Evolutionary conservation across 148 eudicot genomes (phyloP), one percentile per base, ranked within the genome.

Genomic region (Simmondsia chinensis): DNA sequence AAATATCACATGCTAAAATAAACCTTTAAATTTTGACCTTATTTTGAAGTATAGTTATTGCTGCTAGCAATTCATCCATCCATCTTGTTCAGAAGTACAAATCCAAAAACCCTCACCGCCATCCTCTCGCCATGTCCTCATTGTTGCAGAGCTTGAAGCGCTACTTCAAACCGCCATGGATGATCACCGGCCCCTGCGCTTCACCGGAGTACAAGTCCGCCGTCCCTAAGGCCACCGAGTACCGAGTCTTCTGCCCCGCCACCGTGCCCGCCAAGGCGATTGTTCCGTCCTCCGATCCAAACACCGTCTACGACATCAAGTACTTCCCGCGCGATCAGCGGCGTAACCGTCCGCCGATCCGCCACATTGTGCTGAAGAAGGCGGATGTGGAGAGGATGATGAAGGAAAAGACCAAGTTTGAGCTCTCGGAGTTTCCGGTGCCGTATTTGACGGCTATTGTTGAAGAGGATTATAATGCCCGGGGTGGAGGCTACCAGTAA

Each of bases 321-420:
- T 88, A 88, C 65, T 80, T 62, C 62, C 15, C 77, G 0, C 76
- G 96, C 20, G 91, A 88, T 22, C 96, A 80, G 69, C 76, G 91
- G 22, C 82, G 94, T n/a, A 88, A 88, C 54, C 73, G 83, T 7
- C 95, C 94, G 1, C 78, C 84, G 1, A 67, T 84, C 14, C 66
- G 64, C 16, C 73, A 82, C 13, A 84, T 87, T 0, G 20, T 80
- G 0, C 39, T 84, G 39, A 73, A 60, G 69, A 88, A 88, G 46
- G 81, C 78, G 2, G 91, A 88, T 38, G 71, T 78, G 12, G 71
- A 55, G 54, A 66, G 60, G 68, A 73, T 70, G 84, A 84, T 64
- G 80, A 57, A 27, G 48, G 87, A 78, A 71, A 71, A 57, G 59
- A 39, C 14, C 48, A 72, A 33, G 1, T 82, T 75, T 34, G 79